Base-by-base conservation (phyloP, 164 flowering plant genomes). In the Vitis labrusca region DNA sequence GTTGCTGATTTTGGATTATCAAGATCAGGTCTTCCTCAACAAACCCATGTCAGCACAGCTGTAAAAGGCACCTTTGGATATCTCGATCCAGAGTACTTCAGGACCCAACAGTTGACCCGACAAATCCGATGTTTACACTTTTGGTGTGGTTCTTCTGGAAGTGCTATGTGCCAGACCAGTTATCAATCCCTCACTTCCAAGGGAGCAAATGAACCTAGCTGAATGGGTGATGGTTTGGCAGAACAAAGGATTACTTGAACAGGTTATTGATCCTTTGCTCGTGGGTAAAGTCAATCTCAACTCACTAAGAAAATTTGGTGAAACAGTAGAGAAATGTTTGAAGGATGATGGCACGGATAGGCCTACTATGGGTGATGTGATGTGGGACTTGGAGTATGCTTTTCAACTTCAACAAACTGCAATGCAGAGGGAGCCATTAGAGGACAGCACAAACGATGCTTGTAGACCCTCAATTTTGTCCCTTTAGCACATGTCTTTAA, bases 361-460 rank as follows among this genome's bases (percentile, higher is more conserved):
- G 74, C 85, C 82, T 48, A 58, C 60, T 11, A 79, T 82, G 77
- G 65, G 65, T 17, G 80, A 79, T 57, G 82, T 81, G n/a, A 11
- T 68, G 48, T 78, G 82, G 84, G 68, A 78, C n/a, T 64, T 81
- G 44, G 6, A 7, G 44, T 23, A 23, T 7, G 44, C 44, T 32
- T 32, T 32, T 32, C 44, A 32, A 2, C 84, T 81, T 72, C 82
- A 81, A 63, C 65, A 32, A 16, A 66, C 71, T 8, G 74, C 59
- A 16, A 23, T 48, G 19, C 50, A 9, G 7, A 55, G 71, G 58
- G 68, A 61, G 44, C 63, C 58, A 3, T 27, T 58, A 32, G 84
- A 76, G 61, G 79, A 78, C 55, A 78, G 79, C 65, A 67, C 64
- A 0, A 66, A 53, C 9, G 66, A 56, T 52, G 71, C 44, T n/a